A percentile compares a stretch with the other conserved stretches of the same genome.
Conservation (phyloP, 306 rosid species). For the Prunus mume region DNA sequence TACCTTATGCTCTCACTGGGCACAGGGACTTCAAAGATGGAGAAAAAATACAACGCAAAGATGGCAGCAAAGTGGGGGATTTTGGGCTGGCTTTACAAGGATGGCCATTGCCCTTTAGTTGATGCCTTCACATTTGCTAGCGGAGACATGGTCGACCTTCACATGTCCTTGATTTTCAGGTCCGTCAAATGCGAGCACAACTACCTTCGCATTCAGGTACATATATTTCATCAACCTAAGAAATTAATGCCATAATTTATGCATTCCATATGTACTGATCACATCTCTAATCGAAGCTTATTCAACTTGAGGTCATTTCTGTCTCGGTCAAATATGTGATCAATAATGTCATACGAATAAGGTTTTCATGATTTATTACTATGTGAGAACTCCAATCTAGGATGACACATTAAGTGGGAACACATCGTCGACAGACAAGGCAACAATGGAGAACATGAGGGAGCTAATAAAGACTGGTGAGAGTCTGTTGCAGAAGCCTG, state of each 20-base stretch:
- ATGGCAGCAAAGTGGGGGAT: slow-evolving; percentile 20
- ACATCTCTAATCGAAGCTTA: too few species aligned
- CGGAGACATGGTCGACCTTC: slow-evolving; percentile 16
- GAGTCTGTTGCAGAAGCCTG: slow-evolving; percentile 14
- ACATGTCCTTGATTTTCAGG: slow-evolving; percentile 6
- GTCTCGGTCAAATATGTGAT: not conserved
- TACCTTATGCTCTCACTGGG: slow-evolving; percentile 12
- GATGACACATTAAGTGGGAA: slow-evolving; percentile 13
- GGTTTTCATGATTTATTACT: not conserved
- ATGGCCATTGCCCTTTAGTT: slow-evolving; percentile 1
- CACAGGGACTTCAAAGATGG: slow-evolving; percentile 8
- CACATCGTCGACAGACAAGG: slow-evolving; percentile 14
- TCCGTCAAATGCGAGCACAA: slow-evolving; percentile 8
- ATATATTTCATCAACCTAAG: not conserved
- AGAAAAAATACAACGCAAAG: slow-evolving; percentile 2
- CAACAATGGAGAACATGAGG: slow-evolving; percentile 8
- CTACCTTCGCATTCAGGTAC: slow-evolving; percentile 12
- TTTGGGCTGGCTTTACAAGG: slow-evolving; percentile 8
- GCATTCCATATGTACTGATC: not conserved
- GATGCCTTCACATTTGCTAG: slow-evolving; percentile 14
- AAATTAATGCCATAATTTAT: too few species aligned
- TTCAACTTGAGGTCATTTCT: too few species aligned
- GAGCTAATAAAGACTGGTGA: slow-evolving; percentile 16
- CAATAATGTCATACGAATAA: not conserved
- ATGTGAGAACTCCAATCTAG: not conserved